Percentiles rank a stretch among this genome's conserved stretches.
phyloP scores from a whole-genome alignment of 768 basidiomycete genomes.

The Collybia sp. region DNA sequence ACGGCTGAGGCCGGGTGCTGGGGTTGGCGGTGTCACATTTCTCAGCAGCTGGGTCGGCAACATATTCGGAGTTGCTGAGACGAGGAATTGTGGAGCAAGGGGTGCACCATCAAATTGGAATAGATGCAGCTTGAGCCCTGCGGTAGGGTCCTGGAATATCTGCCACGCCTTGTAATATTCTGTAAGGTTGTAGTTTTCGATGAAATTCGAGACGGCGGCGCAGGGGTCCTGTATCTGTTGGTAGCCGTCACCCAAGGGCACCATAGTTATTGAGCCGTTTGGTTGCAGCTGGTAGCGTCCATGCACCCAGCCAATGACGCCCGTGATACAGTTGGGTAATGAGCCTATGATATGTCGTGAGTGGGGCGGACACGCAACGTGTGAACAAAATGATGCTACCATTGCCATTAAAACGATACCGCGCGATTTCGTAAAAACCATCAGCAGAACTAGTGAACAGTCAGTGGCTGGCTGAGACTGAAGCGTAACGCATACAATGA shows the following conservation, averaged over 20 bases:
- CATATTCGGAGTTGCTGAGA: conserved; percentile 81
- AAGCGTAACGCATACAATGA: conserved; percentile 68
- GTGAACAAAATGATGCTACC: conserved; percentile 39
- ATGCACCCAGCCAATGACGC: conserved; percentile 86
- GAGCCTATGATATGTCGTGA: conserved; percentile 43
- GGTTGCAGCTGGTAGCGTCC: conserved; percentile 62
- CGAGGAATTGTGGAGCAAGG: conserved; percentile 62
- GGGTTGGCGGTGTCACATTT: conserved; percentile 35
- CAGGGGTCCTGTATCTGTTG: conserved; percentile 96
- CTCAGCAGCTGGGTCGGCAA: conserved; percentile 67
- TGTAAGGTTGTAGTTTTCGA: conserved; percentile 77
- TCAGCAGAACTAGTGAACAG: conserved; percentile 50
- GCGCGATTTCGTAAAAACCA: conserved; percentile 83
- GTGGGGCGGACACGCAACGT: neutral
- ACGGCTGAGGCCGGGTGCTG: conserved; percentile 14
- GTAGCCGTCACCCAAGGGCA: conserved; percentile 81
- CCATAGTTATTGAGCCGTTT: conserved; percentile 79
- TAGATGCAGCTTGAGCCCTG: conserved; percentile 69
- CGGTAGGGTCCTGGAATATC: conserved; percentile 61
- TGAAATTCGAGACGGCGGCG: conserved; percentile 81
- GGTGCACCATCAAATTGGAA: conserved; percentile 77
- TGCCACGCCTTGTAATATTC: conserved; percentile 64
- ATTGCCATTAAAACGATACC: conserved; percentile 87
- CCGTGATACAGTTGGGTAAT: conserved; percentile 85
- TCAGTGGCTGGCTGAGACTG: neutral